Base-by-base conservation (phyloP, 345 rosid species). In the Eucalyptus coolabah region DNA sequence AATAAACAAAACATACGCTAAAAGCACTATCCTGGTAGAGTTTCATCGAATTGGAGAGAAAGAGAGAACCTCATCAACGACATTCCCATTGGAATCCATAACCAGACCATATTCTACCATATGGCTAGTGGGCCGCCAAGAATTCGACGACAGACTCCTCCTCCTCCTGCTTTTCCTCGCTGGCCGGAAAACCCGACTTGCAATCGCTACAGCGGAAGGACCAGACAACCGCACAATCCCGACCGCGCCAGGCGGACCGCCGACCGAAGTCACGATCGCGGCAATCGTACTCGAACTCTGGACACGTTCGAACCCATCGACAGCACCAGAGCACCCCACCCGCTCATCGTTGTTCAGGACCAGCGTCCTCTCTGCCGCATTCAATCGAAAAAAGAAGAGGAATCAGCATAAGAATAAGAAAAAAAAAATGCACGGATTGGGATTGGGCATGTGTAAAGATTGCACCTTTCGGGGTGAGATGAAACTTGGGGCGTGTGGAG, bases 91-190 rank as follows among this genome's bases (percentile, higher is more conserved):
- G 54, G 86, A 89, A 92, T 97, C 98, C 90, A 96, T 88, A 86
- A 95, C 98, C 86, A 94, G 91, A 53, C 99, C 99, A 92, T 96
- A 97, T 87, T 97, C 99, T 85, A 96, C 98, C 81, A 95, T 93
- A 92, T 97, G 99, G 88, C 97, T 96, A 19, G 90, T 93, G 42
- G 99, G 99, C 67, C 50, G 87, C 99, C 99, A 97, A 8, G 89
- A 59, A 88, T 54, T 89, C 32, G 91, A 88, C n/a, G 88, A 90
- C 8, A 77, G 88, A 50, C 34, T 88, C 90, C 83, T 6, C 91
- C 92, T 72, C 92, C 91, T 86, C 86, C 90, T 94, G 91, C 90
- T 93, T 45, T 91, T 95, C 89, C 92, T 92, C 69, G 87, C 90
- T 19, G 96, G 94, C 86, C 89, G 93, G 92, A 97, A 97, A 60